A percentile compares a stretch with the other conserved stretches of the same genome.
Conservation (phyloP, 2,329 filamentous ascomycete species). For the Fusarium proliferatum region DNA sequence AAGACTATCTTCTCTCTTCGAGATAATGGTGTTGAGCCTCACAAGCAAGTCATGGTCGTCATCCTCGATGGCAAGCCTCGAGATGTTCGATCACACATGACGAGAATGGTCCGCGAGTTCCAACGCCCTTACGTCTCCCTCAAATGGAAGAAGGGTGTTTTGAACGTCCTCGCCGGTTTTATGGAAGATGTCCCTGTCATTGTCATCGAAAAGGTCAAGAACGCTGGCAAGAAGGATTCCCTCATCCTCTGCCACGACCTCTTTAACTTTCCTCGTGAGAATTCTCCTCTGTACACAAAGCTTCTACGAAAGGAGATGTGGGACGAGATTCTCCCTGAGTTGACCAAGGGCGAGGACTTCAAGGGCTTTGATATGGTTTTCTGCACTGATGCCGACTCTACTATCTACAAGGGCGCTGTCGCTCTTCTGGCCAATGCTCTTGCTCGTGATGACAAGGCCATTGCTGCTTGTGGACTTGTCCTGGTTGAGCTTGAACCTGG, state of each 20-base stretch:
- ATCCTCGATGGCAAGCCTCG: slow-evolving; percentile 35
- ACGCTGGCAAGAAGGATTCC: slow-evolving; percentile 39
- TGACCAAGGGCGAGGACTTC: slow-evolving; percentile 27
- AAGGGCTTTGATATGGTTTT: slow-evolving; percentile 39
- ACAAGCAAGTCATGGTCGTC: slow-evolving; percentile 39
- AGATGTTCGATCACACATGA: slow-evolving; percentile 36
- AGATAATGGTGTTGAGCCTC: slow-evolving; percentile 37
- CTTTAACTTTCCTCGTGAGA: slow-evolving; percentile 35
- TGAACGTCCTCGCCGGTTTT: slow-evolving; percentile 32
- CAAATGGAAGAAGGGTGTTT: slow-evolving; percentile 35
- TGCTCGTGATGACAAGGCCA: slow-evolving; percentile 32
- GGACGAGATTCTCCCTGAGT: slow-evolving; percentile 22
- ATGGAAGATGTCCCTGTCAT: slow-evolving; percentile 40
- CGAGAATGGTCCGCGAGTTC: slow-evolving; percentile 23
- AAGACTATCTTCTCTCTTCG: slow-evolving; percentile 39
- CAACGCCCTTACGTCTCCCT: slow-evolving; percentile 33
- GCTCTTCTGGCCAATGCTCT: slow-evolving; percentile 25
- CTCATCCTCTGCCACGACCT: slow-evolving; percentile 36
- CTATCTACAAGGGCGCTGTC: slow-evolving; percentile 38
- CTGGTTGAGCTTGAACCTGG: slow-evolving; percentile 38
- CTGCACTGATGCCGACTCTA: slow-evolving; percentile 37
- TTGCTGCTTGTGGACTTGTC: slow-evolving; percentile 36
- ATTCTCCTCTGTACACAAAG: slow-evolving; percentile 31
- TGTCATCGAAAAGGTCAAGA: slow-evolving; percentile 40
- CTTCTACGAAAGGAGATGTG: slow-evolving; percentile 36